Percentiles rank a stretch among this genome's conserved stretches.
These are phyloP conservation scores for Alternaria conjuncta DNA, from an alignment of 2,329 filamentous ascomycete genomes.

Conservation along the genomic window DNA sequence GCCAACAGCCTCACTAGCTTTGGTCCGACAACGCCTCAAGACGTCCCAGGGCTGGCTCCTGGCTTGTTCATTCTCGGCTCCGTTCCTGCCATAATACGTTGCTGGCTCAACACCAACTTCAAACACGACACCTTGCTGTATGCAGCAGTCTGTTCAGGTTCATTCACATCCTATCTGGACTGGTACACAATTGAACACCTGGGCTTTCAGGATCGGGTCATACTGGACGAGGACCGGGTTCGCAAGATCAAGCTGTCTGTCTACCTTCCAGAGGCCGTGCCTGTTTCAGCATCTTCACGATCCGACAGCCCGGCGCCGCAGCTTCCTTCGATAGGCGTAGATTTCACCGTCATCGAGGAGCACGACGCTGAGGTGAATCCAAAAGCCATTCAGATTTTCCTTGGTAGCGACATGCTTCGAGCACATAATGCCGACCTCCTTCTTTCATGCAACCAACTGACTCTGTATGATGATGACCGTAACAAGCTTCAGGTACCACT, in stretches of 20 bases:
- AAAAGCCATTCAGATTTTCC: conserved; percentile 79
- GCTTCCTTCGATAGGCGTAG: conserved; percentile 79
- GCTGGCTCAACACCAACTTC: conserved; percentile 91
- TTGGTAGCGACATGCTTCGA: conserved; percentile 87
- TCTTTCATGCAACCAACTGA: conserved; percentile 89
- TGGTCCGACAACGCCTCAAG: conserved; percentile 78
- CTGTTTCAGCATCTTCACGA: conserved; percentile 76
- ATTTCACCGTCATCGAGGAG: conserved; percentile 75
- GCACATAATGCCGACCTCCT: conserved; percentile 88
- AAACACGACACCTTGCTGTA: conserved; percentile 89
- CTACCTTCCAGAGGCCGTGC: conserved; percentile 89
- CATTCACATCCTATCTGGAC: conserved; percentile 84
- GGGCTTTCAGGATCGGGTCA: conserved; percentile 70
- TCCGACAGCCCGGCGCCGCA: conserved; percentile 76
- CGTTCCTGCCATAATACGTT: conserved; percentile 92
- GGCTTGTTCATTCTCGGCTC: conserved; percentile 85
- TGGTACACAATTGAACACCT: conserved; percentile 76
- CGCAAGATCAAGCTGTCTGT: conserved; percentile 78
- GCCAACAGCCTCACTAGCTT: conserved; percentile 75
- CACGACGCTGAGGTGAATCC: conserved; percentile 56
- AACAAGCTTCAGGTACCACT: conserved; percentile 90
- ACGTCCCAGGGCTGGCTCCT: conserved; percentile 77
- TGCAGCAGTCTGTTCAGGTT: conserved; percentile 89
- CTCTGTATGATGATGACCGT: conserved; percentile 83
- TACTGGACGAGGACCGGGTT: conserved; percentile 68